Percentiles rank a stretch among this genome's conserved stretches.
These are phyloP conservation scores for Sarcocystis neurona DNA, from an alignment of 169 alveolate genomes.

Conservation along the genomic window DNA sequence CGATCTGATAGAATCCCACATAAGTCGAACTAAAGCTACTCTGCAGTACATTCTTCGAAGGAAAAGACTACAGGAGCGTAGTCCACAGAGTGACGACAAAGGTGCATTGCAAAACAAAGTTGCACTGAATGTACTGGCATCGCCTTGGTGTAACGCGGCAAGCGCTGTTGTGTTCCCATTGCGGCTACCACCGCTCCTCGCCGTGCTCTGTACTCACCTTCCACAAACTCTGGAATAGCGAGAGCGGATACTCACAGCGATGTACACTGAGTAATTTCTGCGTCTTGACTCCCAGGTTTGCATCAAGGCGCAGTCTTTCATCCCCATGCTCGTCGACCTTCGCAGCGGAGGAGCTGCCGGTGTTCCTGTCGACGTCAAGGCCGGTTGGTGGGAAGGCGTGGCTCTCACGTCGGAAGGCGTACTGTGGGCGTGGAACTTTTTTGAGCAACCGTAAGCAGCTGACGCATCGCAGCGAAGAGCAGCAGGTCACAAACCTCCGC, in stretches of 20 bases:
- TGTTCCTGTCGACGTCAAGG: neutral
- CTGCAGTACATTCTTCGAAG: neutral
- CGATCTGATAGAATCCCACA: neutral
- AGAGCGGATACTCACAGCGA: neutral
- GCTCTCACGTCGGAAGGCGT: constrained; percentile 26
- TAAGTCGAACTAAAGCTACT: neutral
- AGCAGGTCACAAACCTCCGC: neutral
- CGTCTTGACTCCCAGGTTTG: constrained; percentile 18
- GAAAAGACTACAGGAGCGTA: neutral
- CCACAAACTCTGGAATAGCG: neutral
- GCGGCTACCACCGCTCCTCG: neutral
- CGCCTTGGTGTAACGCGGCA: neutral
- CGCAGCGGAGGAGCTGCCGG: neutral
- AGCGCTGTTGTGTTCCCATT: neutral
- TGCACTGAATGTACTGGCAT: neutral
- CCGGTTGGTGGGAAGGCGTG: constrained; percentile 51
- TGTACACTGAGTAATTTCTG: neutral
- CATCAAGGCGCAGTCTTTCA: constrained; percentile 29
- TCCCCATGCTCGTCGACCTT: constrained; percentile 35
- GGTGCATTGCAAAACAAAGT: neutral
- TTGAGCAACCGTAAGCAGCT: constrained; percentile 35
- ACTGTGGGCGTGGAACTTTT: constrained; percentile 44
- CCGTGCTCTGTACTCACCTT: neutral
- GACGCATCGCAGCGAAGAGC: neutral
- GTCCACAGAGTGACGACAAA: too few species aligned